Percentiles rank a stretch among this genome's conserved stretches.
phyloP scores from a whole-genome alignment of 1,284 basidiomycete genomes.

The Mycosarcoma maydis region DNA sequence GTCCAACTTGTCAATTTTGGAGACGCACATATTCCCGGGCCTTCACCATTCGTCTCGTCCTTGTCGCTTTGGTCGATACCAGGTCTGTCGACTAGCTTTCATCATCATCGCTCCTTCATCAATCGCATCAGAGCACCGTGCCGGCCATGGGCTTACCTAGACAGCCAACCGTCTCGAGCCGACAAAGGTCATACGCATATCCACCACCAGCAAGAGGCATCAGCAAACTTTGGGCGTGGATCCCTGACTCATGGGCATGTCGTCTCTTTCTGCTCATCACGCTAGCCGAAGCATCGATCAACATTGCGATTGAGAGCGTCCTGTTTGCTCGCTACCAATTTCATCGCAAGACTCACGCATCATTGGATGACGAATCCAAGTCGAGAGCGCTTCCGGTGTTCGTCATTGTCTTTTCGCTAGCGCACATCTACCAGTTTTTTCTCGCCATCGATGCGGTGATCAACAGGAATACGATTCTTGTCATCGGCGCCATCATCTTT shows the following conservation, averaged over 20 bases:
- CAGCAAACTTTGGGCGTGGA: slow-evolving; percentile 37
- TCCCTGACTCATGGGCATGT: slow-evolving; percentile 49
- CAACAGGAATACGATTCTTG: slow-evolving; percentile 58
- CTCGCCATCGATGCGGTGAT: slow-evolving; percentile 55
- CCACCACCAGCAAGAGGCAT: slow-evolving; percentile 32
- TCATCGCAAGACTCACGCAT: slow-evolving; percentile 35
- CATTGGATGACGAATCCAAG: slow-evolving; percentile 37
- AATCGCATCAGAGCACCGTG: slow-evolving; percentile 3
- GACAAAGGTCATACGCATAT: slow-evolving; percentile 40
- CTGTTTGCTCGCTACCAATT: slow-evolving; percentile 50
- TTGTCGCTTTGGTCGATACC: neutral
- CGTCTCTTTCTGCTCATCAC: slow-evolving; percentile 56
- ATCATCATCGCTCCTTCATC: neutral
- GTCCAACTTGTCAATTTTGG: slow-evolving; percentile 3
- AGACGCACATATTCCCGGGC: neutral
- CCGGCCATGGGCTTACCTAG: slow-evolving; percentile 35
- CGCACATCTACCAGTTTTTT: slow-evolving; percentile 56
- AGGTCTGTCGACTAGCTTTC: neutral
- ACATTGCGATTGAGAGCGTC: slow-evolving; percentile 57
- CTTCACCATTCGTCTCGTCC: neutral
- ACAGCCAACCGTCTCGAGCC: slow-evolving; percentile 18
- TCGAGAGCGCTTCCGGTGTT: slow-evolving; percentile 52
- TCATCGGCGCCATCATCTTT: slow-evolving; percentile 56
- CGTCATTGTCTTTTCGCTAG: slow-evolving; percentile 57
- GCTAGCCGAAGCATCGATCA: slow-evolving; percentile 48